phyloP scores from a whole-genome alignment of 2,329 filamentous ascomycete genomes.

The Trichoderma gracile region DNA sequence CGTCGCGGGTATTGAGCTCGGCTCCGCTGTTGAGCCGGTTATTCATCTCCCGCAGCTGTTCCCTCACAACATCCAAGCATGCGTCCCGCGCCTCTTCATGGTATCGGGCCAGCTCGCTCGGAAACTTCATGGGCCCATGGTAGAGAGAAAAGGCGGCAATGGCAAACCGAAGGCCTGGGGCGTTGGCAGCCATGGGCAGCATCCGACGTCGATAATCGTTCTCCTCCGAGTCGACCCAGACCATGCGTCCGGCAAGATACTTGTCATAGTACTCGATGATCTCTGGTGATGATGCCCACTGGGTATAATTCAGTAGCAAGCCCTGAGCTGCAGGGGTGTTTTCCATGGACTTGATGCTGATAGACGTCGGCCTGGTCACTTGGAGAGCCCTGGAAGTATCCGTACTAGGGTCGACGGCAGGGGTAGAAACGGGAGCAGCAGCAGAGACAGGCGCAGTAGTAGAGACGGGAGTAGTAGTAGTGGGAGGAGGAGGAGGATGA shows the following conservation, averaged over 20 bases:
- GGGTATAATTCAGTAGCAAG: conserved; percentile 27
- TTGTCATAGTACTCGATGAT: conserved; percentile 37
- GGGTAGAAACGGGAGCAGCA: neutral
- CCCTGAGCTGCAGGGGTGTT: neutral
- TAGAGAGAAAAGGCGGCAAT: conserved; percentile 35
- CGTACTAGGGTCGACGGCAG: neutral
- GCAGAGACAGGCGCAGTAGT: neutral
- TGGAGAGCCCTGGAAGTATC: neutral
- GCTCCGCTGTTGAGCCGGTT: conserved; percentile 29
- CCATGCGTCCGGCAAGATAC: conserved; percentile 36
- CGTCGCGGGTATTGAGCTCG: conserved; percentile 30
- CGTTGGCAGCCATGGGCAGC: conserved; percentile 32
- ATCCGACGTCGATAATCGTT: conserved; percentile 36
- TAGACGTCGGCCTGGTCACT: neutral
- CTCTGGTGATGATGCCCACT: conserved; percentile 29
- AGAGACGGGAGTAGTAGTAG: neutral
- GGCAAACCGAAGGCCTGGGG: conserved; percentile 35
- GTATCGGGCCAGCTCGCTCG: conserved; percentile 30
- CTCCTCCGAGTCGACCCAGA: conserved; percentile 37
- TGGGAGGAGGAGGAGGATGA: neutral
- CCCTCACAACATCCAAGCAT: conserved; percentile 33
- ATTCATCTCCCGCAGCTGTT: conserved; percentile 33
- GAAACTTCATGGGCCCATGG: conserved; percentile 32
- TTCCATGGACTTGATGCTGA: conserved; percentile 12
- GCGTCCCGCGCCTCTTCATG: conserved; percentile 35